phyloP scores from a whole-genome alignment of 2,329 filamentous ascomycete genomes.

The Tolypocladium endophyticum region DNA sequence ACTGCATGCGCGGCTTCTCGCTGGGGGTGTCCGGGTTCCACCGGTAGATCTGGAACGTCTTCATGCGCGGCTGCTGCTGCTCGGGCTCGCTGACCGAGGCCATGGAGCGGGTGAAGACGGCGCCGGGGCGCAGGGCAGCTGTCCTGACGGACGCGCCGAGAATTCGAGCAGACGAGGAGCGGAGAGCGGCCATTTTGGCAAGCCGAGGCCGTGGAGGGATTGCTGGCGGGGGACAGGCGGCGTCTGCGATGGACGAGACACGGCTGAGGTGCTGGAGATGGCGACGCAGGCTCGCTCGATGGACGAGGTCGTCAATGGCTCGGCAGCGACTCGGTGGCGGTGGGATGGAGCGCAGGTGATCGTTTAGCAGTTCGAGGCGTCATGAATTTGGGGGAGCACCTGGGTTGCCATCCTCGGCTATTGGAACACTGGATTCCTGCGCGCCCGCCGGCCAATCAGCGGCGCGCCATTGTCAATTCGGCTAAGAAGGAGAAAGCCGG shows the following conservation, averaged over 20 bases:
- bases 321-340: neutral
- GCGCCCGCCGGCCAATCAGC: slow-evolving; percentile 7
- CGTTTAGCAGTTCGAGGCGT: neutral
- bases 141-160: slow-evolving; percentile 33
- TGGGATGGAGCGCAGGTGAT: neutral
- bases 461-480: slow-evolving; percentile 17
- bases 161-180: slow-evolving; percentile 43
- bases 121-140: slow-evolving; percentile 25
- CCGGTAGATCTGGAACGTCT: slow-evolving; percentile 97
- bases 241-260: neutral
- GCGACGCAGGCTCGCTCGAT: neutral
- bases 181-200: slow-evolving; percentile 47
- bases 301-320: neutral
- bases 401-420: slow-evolving; percentile 8
- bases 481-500: slow-evolving; percentile 17
- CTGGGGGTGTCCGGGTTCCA: slow-evolving; percentile 93
- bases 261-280: neutral
- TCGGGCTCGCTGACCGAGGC: slow-evolving; percentile 47
- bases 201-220: neutral
- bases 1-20: slow-evolving; percentile 92
- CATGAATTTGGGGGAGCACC: slow-evolving; percentile 1
- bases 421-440: slow-evolving; percentile 2
- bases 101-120: slow-evolving; percentile 40
- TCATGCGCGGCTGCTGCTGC: slow-evolving; percentile 55
- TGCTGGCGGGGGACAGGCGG: neutral